Evolutionary conservation across 257 asterid genomes (phyloP).

Genomic region (Solanum microdontum): DNA sequence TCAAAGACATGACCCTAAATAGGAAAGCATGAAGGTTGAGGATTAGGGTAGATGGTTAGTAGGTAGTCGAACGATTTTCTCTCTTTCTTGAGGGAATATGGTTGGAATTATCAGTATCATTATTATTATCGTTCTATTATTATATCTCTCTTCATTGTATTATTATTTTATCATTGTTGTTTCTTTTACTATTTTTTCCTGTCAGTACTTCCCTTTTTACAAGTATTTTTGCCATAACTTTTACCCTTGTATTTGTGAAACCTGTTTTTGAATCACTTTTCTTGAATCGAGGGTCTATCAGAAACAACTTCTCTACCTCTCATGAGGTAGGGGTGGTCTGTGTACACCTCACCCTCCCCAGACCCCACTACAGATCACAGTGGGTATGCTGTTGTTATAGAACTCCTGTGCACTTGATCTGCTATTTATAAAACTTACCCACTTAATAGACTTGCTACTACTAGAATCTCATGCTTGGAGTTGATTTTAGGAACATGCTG

Average conservation of each 20-base stretch:
- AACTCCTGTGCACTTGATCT: neutral
- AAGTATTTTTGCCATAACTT: neutral
- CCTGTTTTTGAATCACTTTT: neutral
- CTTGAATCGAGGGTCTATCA: neutral
- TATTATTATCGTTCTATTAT: neutral
- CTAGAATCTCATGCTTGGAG: conserved; percentile 3
- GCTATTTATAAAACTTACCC: neutral
- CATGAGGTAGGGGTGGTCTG: neutral
- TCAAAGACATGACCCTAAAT: neutral
- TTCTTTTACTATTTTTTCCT: neutral
- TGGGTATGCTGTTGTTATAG: neutral
- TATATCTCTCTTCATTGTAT: neutral
- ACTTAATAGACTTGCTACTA: neutral
- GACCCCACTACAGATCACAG: neutral
- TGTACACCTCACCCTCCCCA: neutral
- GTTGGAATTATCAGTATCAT: neutral
- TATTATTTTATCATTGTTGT: neutral
- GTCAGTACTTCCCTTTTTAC: neutral
- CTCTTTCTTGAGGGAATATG: neutral
- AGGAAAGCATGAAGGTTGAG: neutral
- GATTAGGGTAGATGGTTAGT: neutral
- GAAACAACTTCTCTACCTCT: neutral
- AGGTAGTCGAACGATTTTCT: neutral
- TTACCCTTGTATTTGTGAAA: neutral
- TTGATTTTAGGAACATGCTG: conserved; percentile 57